Evolutionary conservation across 208 protist genomes (phyloP).

Genomic region (Blastocrithidia nonstop): DNA sequence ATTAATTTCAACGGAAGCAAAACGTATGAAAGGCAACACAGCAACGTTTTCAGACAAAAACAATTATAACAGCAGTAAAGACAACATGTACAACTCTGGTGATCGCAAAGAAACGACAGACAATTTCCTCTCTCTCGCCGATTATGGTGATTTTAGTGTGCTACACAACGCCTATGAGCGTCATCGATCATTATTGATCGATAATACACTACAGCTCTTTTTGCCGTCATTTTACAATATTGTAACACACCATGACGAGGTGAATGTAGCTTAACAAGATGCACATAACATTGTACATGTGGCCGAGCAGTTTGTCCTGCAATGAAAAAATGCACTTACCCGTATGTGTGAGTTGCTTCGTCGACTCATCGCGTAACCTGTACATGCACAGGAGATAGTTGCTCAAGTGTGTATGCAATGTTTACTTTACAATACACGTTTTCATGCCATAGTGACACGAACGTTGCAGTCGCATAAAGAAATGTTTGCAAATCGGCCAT

Average conservation of each 20-base stretch:
- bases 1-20: no score
- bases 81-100: no score
- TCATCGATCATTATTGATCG: no score
- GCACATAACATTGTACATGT: constrained; percentile 16
- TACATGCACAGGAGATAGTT: constrained; percentile 30
- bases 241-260: constrained; percentile 16
- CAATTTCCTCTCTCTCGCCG: no score
- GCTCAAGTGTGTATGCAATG: constrained; percentile 71
- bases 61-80: no score
- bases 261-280: constrained; percentile 9
- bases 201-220: no score
- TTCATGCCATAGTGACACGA: constrained; percentile 16
- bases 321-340: constrained; percentile 41
- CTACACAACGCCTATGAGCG: no score
- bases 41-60: no score
- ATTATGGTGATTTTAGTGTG: no score
- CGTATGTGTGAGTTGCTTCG: constrained; percentile 15
- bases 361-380: constrained; percentile 16
- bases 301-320: constrained; percentile 34
- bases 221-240: constrained; percentile 21
- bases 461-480: neutral
- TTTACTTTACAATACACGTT: constrained; percentile 62
- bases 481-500: constrained; percentile 6
- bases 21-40: no score
- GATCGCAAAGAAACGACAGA: no score